Base-by-base conservation (phyloP, 2,329 filamentous ascomycete genomes). In the Fusarium abutilonis region DNA sequence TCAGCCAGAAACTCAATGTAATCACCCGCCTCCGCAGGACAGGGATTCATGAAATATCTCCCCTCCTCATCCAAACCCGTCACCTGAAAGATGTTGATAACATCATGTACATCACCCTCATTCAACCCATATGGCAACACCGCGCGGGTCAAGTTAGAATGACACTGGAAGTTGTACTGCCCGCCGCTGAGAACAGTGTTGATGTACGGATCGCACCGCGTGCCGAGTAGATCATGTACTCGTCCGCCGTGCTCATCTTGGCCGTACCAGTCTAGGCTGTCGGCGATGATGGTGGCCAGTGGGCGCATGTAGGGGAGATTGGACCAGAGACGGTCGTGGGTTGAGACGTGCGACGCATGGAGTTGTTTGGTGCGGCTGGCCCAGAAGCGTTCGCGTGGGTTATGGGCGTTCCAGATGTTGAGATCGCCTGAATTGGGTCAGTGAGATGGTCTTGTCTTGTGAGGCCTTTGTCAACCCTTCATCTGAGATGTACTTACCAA, bases 51-150 rank as follows among this genome's bases (percentile, higher is more conserved):
- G 59, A 91, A 93, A 66, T 93, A 94, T 48, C 86, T 83, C 0
- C 90, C 91, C 57, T 88, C 70, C 49, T 84, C 80, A 68, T 95
- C 89, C 42, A 95, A 73, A 0, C 91, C 91, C 0, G 92, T 95
- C 7, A 93, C 90, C 74, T 96, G 92, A 72, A 96, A 95, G 4
- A 96, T 80, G 70, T 96, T 96, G 50, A 96, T 81, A 1, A 96
- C 91, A 73, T 96, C 91, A 70, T 96, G 92, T 2, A 95, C 86
- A 71, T 95, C 91, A 28, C 80, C 79, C 75, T 95, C 92, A 6
- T 80, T 82, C 38, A 95, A 74, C 0, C 90, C 90, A 59, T 81
- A 87, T 0, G 88, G 87, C 1, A 88, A 60, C 3, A 95, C 85
- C 0, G 92, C 89, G 4, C 92, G 85, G 1, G 86, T 86, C 10